Percentiles rank a stretch among this genome's conserved stretches.
phyloP scores from a whole-genome alignment of 2,329 filamentous ascomycete species.

The Pseudogymnoascus sp. region DNA sequence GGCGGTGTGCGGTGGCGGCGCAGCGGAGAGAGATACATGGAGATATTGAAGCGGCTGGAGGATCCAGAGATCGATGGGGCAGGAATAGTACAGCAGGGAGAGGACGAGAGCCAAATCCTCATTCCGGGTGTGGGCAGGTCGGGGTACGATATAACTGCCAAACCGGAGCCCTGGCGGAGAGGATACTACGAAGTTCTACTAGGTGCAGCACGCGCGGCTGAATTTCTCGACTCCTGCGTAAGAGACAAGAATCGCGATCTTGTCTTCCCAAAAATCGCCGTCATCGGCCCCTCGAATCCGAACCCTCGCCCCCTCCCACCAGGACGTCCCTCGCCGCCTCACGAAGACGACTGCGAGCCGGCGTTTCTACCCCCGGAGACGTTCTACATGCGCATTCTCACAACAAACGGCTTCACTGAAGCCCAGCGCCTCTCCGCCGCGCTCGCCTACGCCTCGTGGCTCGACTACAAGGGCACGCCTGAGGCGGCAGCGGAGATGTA shows the following conservation, averaged over 20 bases:
- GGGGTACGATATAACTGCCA: conserved; percentile 57
- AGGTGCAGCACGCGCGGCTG: conserved; percentile 64
- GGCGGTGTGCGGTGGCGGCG: conserved; percentile 52
- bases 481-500: conserved; percentile 65
- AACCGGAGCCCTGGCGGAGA: conserved; percentile 56
- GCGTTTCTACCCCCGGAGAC: conserved; percentile 63
- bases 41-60: conserved; percentile 59
- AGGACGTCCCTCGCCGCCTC: conserved; percentile 52
- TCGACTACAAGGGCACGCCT: conserved; percentile 63
- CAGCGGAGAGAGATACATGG: conserved; percentile 51
- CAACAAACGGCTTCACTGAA: conserved; percentile 68
- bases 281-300: conserved; percentile 78
- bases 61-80: conserved; percentile 59
- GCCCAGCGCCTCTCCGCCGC: conserved; percentile 74
- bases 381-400: conserved; percentile 75
- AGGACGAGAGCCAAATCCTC: conserved; percentile 43
- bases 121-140: conserved; percentile 47
- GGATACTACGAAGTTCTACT: conserved; percentile 81
- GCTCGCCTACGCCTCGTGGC: conserved; percentile 73
- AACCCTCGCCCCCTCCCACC: conserved; percentile 63
- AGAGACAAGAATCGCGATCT: conserved; percentile 56
- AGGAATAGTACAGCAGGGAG: conserved; percentile 44
- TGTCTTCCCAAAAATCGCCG: conserved; percentile 62
- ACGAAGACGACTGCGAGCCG: conserved; percentile 64
- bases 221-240: conserved; percentile 74